phyloP scores from a whole-genome alignment of 352 stramenopile genomes.

The Phytophthora ohioensis region DNA sequence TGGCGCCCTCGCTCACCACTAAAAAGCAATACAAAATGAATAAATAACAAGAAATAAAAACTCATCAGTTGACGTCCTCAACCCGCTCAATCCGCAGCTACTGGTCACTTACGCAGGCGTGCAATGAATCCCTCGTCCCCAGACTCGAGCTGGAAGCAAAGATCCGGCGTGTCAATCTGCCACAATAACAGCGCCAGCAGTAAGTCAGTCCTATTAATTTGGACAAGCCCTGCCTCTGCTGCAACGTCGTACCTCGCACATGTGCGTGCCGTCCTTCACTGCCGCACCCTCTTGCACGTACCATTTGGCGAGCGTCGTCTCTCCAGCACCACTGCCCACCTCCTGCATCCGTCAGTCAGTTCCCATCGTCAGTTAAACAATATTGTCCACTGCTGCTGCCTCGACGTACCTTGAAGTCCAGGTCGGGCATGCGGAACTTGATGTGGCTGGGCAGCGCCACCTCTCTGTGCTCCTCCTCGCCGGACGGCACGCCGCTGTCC shows the following conservation, averaged over 20 bases:
- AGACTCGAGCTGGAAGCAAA: slow-evolving; percentile 81
- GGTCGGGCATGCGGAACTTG: slow-evolving; percentile 90
- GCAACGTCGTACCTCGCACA: slow-evolving; percentile 69
- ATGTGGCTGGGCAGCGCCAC: slow-evolving; percentile 68
- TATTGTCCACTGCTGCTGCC: neutral
- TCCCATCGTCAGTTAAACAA: neutral
- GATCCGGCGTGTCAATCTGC: slow-evolving; percentile 87
- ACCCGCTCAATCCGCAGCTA: neutral
- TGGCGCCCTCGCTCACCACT: slow-evolving; percentile 73
- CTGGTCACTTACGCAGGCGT: slow-evolving; percentile 61
- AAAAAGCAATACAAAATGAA: slow-evolving; percentile 3
- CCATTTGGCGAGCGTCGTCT: slow-evolving; percentile 83
- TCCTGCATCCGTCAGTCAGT: slow-evolving; percentile 39
- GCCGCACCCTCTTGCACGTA: slow-evolving; percentile 67
- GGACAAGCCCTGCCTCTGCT: neutral
- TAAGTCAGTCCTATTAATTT: slow-evolving; percentile 11
- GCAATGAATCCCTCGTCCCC: slow-evolving; percentile 85
- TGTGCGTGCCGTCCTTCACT: slow-evolving; percentile 73
- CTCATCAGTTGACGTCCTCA: slow-evolving; percentile 7
- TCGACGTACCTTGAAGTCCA: slow-evolving; percentile 79
- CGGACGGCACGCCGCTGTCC: neutral
- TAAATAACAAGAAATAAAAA: neutral
- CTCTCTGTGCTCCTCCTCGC: slow-evolving; percentile 22
- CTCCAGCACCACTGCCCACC: slow-evolving; percentile 59
- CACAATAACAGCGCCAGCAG: slow-evolving; percentile 2